Evolutionary conservation across 2,329 filamentous ascomycete species (phyloP), one percentile per base, ranked within the genome.

Genomic region (Cadophora sp.): DNA sequence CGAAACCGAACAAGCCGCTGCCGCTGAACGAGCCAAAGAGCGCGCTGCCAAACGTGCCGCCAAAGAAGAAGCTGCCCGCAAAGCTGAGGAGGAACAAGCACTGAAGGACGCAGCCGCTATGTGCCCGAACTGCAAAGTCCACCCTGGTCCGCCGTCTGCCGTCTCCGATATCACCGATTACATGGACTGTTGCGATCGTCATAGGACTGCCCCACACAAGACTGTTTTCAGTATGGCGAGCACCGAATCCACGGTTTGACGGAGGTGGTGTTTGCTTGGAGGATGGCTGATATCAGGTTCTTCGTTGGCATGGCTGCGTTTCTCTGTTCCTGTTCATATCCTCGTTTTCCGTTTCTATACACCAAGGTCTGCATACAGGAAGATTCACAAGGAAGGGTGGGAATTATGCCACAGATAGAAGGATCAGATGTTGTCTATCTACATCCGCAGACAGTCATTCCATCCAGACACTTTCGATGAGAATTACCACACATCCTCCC

Each of bases 121-220:
- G 47, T 55, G 61, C 39, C 50, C 50, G 18, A 30, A 36, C 16
- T 63, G 61, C 39, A 63, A 63, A 24, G 14, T 43, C 22, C 36
- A 63, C 20, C 60, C n/a, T 51, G 59, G 48, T n/a, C 22, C 50
- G 7, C 50, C 61, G 8, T 55, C 48, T 55, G 61, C 61, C 7
- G 61, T 56, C 24, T 63, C 61, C 22, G 61, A 55, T 45, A 43
- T 56, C 50, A 63, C 48, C 20, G 61, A 63, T 24, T 63, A 45
- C 36, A 24, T 45, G 48, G 61, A 56, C 9, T 63, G 50, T 50
- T 63, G 61, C 48, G 36, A 63, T 14, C 61, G 61, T 20, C 61
- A 58, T 43, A 58, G 33, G 51, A 36, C 18, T 20, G 58, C 27
- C n/a, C 24, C 43, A 7, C 58, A 45, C 24, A 60, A 36, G 43